Evolutionary conservation across 2,329 filamentous ascomycete species (phyloP).

Genomic region (Colletotrichum incanum): DNA sequence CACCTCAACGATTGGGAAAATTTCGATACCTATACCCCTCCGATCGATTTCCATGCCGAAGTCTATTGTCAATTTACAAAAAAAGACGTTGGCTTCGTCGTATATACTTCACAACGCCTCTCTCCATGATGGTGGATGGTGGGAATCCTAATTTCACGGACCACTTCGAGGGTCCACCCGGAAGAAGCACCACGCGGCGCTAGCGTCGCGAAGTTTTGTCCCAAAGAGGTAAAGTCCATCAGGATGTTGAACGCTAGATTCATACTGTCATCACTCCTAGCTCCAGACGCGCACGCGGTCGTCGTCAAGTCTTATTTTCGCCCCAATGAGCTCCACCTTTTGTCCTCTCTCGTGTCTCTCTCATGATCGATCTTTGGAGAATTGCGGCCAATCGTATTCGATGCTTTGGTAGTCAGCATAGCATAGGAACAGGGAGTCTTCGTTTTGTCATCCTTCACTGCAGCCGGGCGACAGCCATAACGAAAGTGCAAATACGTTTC

Average conservation of each 20-base stretch:
- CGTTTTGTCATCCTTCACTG: background rate
- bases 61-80: no score
- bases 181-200: background rate
- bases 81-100: background rate
- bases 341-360: no score
- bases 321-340: background rate
- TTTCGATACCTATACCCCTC: no score
- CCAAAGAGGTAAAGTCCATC: background rate
- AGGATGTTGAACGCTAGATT: background rate
- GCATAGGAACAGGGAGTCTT: background rate
- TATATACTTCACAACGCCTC: background rate
- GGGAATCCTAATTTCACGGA: background rate
- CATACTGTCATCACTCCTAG: background rate
- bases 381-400: no score
- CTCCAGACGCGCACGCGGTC: background rate
- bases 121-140: background rate
- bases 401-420: background rate
- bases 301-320: background rate
- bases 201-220: slow-evolving; percentile 27
- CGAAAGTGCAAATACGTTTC: background rate
- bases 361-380: no score
- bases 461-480: background rate
- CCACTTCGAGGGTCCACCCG: background rate
- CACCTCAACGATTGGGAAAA: no score
- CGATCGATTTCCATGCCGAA: no score